A percentile compares a stretch with the other conserved stretches of the same genome.
Evolutionary conservation across 176 grass and related monocot genomes (phyloP).

Genomic region (Oryza longistaminata): DNA sequence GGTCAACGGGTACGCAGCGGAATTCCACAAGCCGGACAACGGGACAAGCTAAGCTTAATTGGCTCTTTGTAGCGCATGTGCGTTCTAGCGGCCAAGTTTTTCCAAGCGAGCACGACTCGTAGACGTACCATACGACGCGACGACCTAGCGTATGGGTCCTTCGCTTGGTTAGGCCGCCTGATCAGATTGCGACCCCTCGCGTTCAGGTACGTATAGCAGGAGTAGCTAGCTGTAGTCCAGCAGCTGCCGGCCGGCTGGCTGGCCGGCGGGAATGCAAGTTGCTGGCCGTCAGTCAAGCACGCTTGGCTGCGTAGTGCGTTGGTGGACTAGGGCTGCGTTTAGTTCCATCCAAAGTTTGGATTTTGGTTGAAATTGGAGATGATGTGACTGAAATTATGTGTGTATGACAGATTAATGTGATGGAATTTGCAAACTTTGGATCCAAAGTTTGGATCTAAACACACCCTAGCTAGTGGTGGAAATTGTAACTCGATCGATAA

Average conservation of each 20-base stretch:
- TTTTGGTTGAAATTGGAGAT: too few species aligned
- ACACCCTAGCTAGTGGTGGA: background rate
- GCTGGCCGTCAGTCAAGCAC: background rate
- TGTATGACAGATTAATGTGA: too few species aligned
- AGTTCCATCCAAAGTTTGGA: too few species aligned
- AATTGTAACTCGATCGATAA: background rate
- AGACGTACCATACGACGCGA: background rate
- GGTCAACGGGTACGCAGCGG: background rate
- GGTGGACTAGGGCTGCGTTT: too few species aligned
- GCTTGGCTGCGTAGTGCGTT: background rate
- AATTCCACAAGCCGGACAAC: conserved; percentile 22
- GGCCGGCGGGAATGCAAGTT: background rate
- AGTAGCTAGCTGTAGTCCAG: background rate
- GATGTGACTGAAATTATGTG: too few species aligned
- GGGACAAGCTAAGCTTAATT: background rate
- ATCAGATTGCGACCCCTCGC: background rate
- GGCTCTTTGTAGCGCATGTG: background rate
- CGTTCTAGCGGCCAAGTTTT: background rate
- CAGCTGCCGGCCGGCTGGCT: background rate
- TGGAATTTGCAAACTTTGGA: too few species aligned
- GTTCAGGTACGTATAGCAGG: background rate
- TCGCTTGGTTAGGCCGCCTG: conserved; percentile 6
- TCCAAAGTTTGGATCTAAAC: too few species aligned
- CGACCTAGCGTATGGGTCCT: background rate
- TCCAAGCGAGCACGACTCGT: background rate